Percentiles rank a stretch among this genome's conserved stretches.
phyloP scores from a whole-genome alignment of 2,329 filamentous ascomycete genomes.

The Fusarium duplospermum region DNA sequence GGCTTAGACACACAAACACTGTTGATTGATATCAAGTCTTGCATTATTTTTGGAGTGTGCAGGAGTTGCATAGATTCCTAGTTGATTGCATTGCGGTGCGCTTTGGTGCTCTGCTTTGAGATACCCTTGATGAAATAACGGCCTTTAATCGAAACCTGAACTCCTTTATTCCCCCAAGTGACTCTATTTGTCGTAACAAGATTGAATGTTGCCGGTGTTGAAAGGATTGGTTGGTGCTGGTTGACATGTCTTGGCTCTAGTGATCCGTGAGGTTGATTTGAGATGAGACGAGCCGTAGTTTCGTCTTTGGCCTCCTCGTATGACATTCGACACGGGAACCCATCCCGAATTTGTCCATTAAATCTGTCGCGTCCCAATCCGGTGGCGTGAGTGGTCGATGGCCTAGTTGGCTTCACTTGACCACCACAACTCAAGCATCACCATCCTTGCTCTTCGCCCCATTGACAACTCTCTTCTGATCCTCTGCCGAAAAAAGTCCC shows the following conservation, averaged over 20 bases:
- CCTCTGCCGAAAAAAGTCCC: slow-evolving; percentile 63
- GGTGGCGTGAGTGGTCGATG: not conserved
- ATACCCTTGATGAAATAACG: slow-evolving; percentile 42
- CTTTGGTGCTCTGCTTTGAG: slow-evolving; percentile 34
- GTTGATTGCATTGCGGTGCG: slow-evolving; percentile 7
- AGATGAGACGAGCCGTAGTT: not conserved
- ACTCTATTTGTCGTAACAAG: not conserved
- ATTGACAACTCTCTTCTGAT: slow-evolving; percentile 48
- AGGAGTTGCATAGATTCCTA: slow-evolving; percentile 4
- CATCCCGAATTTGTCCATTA: too few species aligned
- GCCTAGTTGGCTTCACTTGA: not conserved
- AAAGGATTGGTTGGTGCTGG: not conserved
- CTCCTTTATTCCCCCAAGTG: not conserved
- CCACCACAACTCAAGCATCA: slow-evolving; percentile 17
- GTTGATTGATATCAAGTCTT: not conserved
- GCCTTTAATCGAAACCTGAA: slow-evolving; percentile 1
- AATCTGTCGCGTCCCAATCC: not conserved
- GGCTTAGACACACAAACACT: not conserved
- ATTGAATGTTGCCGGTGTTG: not conserved
- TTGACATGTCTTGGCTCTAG: not conserved
- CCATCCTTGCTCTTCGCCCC: slow-evolving; percentile 26
- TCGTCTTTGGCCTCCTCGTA: not conserved
- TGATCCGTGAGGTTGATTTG: not conserved
- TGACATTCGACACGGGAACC: not conserved
- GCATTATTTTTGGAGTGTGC: not conserved